Evolutionary conservation across 2,329 filamentous ascomycete species (phyloP).

Genomic region (Dactylellina leptospora): DNA sequence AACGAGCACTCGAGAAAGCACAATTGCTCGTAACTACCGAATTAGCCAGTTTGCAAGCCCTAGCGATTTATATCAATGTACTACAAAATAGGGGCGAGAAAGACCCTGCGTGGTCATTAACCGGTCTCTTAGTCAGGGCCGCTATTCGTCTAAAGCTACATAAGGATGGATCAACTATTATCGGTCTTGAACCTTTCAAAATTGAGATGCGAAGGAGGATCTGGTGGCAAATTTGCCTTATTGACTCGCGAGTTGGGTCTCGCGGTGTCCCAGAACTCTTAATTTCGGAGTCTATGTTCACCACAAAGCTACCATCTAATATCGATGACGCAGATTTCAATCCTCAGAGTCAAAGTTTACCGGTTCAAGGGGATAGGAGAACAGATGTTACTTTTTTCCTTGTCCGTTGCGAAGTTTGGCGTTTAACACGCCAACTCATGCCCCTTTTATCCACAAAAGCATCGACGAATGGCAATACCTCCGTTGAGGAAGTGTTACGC

Average conservation of each 20-base stretch:
- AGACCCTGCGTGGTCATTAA: constrained; percentile 67
- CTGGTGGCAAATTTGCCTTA: constrained; percentile 70
- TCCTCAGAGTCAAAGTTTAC: constrained; percentile 57
- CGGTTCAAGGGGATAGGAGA: background rate
- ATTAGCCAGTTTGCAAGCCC: constrained; percentile 67
- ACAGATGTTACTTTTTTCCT: constrained; percentile 37
- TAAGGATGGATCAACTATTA: constrained; percentile 67
- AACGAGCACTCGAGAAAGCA: constrained; percentile 67
- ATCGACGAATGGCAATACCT: background rate
- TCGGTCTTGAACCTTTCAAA: constrained; percentile 67
- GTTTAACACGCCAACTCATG: constrained; percentile 18
- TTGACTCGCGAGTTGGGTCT: constrained; percentile 70
- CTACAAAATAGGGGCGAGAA: constrained; percentile 64
- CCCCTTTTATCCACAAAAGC: background rate
- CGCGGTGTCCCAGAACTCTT: constrained; percentile 72
- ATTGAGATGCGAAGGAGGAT: constrained; percentile 69
- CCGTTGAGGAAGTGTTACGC: background rate
- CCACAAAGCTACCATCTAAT: constrained; percentile 67
- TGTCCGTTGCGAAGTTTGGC: constrained; percentile 43
- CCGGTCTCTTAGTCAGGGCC: constrained; percentile 68
- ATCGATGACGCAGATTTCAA: constrained; percentile 65
- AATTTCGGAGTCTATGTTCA: constrained; percentile 68
- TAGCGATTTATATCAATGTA: constrained; percentile 67
- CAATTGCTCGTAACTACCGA: constrained; percentile 68
- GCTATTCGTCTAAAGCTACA: constrained; percentile 70